Evolutionary conservation across 305 asterid species (phyloP).

Genomic region (Fraxinus ornus): DNA sequence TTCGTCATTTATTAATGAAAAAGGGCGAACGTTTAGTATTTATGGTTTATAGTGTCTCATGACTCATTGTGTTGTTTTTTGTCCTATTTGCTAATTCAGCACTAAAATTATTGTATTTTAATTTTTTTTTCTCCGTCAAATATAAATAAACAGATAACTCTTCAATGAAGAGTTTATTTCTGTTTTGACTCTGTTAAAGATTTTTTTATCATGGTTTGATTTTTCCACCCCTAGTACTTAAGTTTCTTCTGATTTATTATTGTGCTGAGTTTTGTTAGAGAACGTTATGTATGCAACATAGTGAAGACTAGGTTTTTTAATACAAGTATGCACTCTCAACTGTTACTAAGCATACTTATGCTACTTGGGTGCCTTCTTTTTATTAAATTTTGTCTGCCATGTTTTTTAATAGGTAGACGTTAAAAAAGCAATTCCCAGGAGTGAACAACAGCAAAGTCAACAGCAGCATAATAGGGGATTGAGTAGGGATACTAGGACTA

Average conservation of each 20-base stretch:
- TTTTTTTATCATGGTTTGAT: background rate
- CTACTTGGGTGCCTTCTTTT: background rate
- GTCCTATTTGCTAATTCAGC: background rate
- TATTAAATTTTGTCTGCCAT: background rate
- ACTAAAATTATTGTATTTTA: background rate
- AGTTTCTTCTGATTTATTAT: background rate
- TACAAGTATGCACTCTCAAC: background rate
- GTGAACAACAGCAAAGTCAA: slow-evolving; percentile 55
- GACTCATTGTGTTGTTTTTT: background rate
- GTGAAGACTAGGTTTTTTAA: background rate
- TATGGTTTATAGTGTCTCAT: background rate
- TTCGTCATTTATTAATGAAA: background rate
- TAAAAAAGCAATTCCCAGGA: slow-evolving; percentile 82
- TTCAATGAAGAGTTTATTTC: background rate
- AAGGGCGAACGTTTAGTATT: background rate
- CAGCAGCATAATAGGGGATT: slow-evolving; percentile 45
- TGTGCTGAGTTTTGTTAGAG: background rate
- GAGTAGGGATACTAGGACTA: slow-evolving; percentile 45
- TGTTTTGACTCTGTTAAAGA: background rate
- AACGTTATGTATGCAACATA: background rate
- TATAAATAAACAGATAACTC: background rate
- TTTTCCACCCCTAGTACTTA: background rate
- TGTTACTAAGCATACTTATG: background rate
- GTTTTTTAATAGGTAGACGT: slow-evolving; percentile 66
- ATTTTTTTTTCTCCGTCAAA: background rate